These are phyloP conservation scores for Carex scoparia DNA, from an alignment of 176 grass and related monocot species.

Conservation along the genomic window DNA sequence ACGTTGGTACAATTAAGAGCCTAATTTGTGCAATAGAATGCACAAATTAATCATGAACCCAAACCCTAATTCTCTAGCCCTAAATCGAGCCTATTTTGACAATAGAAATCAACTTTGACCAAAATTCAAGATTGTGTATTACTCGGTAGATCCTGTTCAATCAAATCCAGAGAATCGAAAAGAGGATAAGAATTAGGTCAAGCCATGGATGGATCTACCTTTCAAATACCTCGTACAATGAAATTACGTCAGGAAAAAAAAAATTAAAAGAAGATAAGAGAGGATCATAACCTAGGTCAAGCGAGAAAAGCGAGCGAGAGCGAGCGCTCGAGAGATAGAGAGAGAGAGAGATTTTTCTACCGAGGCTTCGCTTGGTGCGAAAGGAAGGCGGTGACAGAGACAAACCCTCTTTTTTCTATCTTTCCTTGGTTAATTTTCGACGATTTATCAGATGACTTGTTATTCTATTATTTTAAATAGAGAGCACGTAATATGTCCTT, in stretches of 20 bases:
- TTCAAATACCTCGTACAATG: not conserved
- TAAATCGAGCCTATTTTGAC: conserved; percentile 14
- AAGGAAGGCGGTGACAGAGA: conserved; percentile 13
- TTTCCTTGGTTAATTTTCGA: conserved; percentile 9
- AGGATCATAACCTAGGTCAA: conserved; percentile 14
- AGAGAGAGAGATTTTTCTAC: not conserved
- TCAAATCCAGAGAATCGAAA: not conserved
- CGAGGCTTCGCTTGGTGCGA: conserved; percentile 17
- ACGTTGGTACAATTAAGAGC: not conserved
- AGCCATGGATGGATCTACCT: conserved; percentile 11
- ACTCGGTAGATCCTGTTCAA: conserved; percentile 27
- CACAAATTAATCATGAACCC: not conserved
- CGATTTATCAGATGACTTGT: not conserved
- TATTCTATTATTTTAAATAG: not conserved
- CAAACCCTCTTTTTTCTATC: conserved; percentile 7
- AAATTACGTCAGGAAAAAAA: not conserved
- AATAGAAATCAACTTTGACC: not conserved
- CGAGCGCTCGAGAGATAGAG: not conserved
- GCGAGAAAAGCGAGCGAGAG: not conserved
- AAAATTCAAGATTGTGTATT: not conserved
- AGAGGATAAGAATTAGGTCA: conserved; percentile 21
- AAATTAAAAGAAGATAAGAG: not conserved
- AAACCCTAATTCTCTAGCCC: conserved; percentile 33
- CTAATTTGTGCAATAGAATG: not conserved
- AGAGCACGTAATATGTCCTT: not conserved